A percentile compares a stretch with the other conserved stretches of the same genome.
Conservation (phyloP, 2,329 filamentous ascomycete species). For the Lasiodiplodia citricola region DNA sequence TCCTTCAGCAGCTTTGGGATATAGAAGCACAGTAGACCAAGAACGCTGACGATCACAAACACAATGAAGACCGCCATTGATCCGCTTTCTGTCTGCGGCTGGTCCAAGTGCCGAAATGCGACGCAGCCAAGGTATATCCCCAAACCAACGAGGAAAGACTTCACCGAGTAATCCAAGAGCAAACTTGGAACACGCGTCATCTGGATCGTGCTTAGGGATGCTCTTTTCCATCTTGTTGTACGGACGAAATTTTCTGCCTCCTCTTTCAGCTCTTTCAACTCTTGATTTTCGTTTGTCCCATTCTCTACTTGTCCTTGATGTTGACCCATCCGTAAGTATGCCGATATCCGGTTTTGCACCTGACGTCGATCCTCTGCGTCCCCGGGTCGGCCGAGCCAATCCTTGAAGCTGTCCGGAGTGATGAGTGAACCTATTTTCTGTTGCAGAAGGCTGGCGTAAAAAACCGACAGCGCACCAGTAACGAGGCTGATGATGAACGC, state of each 20-base stretch:
- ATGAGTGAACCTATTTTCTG: not conserved
- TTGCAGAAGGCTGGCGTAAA: not conserved
- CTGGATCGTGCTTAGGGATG: not conserved
- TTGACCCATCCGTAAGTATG: not conserved
- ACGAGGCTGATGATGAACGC: not conserved
- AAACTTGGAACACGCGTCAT: not conserved
- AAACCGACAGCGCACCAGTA: not conserved
- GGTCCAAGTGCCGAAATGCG: not conserved
- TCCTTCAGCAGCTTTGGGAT: not conserved
- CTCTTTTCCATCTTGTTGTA: not conserved
- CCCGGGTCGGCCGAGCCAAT: not conserved
- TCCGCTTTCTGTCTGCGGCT: not conserved
- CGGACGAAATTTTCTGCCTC: not conserved
- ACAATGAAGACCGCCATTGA: not conserved
- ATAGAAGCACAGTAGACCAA: not conserved
- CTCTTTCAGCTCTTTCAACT: not conserved
- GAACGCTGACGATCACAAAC: not conserved
- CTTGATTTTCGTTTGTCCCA: not conserved
- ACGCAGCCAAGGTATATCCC: not conserved
- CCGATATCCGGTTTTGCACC: not conserved
- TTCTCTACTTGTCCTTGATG: too few relatives aligned
- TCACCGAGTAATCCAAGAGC: not conserved
- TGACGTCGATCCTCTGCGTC: fast-evolving
- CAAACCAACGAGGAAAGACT: not conserved
- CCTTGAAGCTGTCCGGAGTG: too few relatives aligned